Evolutionary conservation across 352 stramenopile species (phyloP), one percentile per base, ranked within the genome.

Genomic region (Phytopythium cucurbitacearum): DNA sequence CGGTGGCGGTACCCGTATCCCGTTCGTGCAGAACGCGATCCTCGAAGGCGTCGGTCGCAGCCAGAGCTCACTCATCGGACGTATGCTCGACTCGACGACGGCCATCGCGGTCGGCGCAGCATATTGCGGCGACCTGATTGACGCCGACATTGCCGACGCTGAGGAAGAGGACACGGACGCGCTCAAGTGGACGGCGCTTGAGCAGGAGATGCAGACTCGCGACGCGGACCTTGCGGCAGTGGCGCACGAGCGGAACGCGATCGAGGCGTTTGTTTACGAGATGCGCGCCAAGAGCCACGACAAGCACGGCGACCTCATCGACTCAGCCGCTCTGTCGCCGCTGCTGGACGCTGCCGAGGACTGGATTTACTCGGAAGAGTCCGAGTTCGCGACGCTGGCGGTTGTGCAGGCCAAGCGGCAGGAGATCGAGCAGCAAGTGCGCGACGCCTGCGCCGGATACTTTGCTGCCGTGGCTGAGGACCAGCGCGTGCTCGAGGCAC

Each of bases 331-430:
- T 42, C 48, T 97, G 36, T 82, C 80, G 45, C 74, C 74, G 32
- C 54, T 96, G 3, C 61, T 97, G 39, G 79, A 93, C 12, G 85
- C 76, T 9, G 82, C 89, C 7, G 87, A 97, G 51, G 84, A 97
- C 59, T 97, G 89, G 89, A 90, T 97, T 36, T 96, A 95, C 70
- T 92, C 81, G 51, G 87, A 97, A 34, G 83, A 96, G 56, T 75
- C 85, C 0, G 81, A 96, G 56, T 56, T 69, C 43, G 87, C 82
- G 39, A 84, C 77, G 13, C 68, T 95, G 46, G 64, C 81, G 8
- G 37, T 35, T 11, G 69, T 93, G 11, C 71, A 58, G 12, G 39
- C 61, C 9, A 87, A 87, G 56, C 76, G 73, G 43, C 40, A 69
- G 57, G 68, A 74, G 58, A 82, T 94, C 41, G 71, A 84, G 51